Evolutionary conservation across 2,329 filamentous ascomycete species (phyloP), one percentile per base, ranked within the genome.

Genomic region (Colletotrichum trifolii): DNA sequence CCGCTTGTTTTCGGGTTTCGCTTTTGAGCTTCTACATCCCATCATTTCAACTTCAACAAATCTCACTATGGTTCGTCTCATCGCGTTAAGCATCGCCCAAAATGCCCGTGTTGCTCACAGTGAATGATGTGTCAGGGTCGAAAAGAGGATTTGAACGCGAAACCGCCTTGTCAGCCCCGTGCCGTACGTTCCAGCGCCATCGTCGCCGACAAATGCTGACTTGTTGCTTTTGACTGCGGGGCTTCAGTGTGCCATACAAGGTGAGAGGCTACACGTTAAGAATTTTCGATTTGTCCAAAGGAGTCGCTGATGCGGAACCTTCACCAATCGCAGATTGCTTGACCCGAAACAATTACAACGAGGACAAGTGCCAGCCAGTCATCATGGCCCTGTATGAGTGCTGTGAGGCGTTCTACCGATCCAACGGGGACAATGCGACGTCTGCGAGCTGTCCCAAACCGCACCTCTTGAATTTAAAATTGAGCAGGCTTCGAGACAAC

Each of bases 311-410:
- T 46, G 8, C 11, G 15, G 15, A 7, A 17, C n/a, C 35, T 9
- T 7, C 46, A 13, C 17, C 25, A 48, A 33, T n/a, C 10, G 38
- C 72, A 97, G 93, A 90, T 71, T 99, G 96, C 74, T 83, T 99
- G 67, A 88, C 87, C 50, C 95, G 89, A 78, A 94, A 94, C 76
- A 89, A 88, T 58, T 98, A 91, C 81, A 87, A 96, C 66, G 94
- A 98, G 78, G 88, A 88, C 47, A 96, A 89, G 74, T 99, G 96
- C 78, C 87, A 91, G 73, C 77, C 81, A 15, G 83, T 93, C 73
- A 86, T 99, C 61, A 90, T 95, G 75, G 92, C 93, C 3, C 82
- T 99, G 33, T 99, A 98, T 78, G 91, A 96, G 71, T 99, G 96
- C 79, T 99, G 96, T 78, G 89, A 94, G 73, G 86, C 87, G 11